phyloP scores from a whole-genome alignment of 495 filamentous ascomycete species.

The Podospora fimiseda region DNA sequence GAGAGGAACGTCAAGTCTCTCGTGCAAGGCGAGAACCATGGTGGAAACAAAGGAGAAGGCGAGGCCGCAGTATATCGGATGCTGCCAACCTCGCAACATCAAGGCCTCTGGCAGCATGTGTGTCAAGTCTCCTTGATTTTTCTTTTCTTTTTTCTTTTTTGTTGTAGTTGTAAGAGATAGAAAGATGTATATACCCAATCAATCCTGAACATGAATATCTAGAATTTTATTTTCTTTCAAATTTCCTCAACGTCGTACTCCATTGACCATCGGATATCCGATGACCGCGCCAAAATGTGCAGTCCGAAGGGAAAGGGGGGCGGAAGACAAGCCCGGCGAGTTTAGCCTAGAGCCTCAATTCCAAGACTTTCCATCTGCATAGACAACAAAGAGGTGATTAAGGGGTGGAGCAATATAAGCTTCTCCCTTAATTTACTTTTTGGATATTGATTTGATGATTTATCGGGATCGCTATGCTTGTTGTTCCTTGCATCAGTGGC shows the following conservation, averaged over 20 bases:
- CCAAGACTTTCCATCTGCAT: not conserved
- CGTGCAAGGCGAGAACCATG: too few species aligned
- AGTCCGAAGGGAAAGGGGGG: not conserved
- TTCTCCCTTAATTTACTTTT: not conserved
- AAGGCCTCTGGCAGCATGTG: too few species aligned
- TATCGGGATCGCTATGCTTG: not conserved
- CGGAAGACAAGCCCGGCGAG: not conserved
- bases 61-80: not conserved
- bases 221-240: too few species aligned
- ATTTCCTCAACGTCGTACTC: not conserved
- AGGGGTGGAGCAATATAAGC: not conserved
- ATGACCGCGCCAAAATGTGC: not conserved
- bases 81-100: not conserved
- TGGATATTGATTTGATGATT: not conserved
- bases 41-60: too few species aligned
- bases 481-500: not conserved
- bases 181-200: too few species aligned
- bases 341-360: not conserved
- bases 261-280: not conserved
- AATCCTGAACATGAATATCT: too few species aligned
- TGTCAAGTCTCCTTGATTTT: too few species aligned
- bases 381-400: not conserved
- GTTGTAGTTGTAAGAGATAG: too few species aligned
- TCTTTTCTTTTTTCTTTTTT: too few species aligned
- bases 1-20: too few species aligned